Percentiles rank a stretch among this genome's conserved stretches.
phyloP scores from a whole-genome alignment of 352 stramenopile species.

The Blastocystis sp. region DNA sequence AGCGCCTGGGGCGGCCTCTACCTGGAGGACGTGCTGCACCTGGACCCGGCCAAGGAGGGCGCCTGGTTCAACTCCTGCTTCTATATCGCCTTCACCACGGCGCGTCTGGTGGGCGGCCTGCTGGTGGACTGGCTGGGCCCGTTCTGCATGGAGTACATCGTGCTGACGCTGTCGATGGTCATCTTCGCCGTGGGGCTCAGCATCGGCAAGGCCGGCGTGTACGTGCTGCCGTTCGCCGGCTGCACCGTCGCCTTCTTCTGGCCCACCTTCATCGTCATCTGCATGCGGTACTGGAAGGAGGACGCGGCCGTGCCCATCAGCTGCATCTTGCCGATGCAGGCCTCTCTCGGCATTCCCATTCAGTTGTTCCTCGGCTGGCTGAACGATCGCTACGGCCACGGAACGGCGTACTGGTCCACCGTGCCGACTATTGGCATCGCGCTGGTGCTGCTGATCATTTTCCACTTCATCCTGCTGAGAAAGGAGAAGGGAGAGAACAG shows the following conservation, averaged over 20 bases:
- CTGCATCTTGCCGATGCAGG: conserved; percentile 57
- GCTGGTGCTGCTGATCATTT: conserved; percentile 26
- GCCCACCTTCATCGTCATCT: conserved; percentile 63
- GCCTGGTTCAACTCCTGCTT: conserved; percentile 69
- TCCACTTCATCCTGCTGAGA: conserved; percentile 51
- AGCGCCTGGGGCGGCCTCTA: conserved; percentile 62
- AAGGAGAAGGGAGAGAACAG: conserved; percentile 61
- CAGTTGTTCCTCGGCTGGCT: conserved; percentile 61
- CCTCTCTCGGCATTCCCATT: conserved; percentile 29
- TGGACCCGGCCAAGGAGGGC: conserved; percentile 63
- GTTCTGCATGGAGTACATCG: conserved; percentile 41
- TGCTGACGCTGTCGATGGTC: conserved; percentile 21
- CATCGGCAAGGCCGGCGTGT: conserved; percentile 56
- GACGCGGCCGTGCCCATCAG: conserved; percentile 49
- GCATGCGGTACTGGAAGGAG: conserved; percentile 67
- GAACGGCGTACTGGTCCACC: conserved; percentile 50
- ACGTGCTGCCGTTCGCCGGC: conserved; percentile 51
- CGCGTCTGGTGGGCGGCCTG: conserved; percentile 47
- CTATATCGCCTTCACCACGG: conserved; percentile 56
- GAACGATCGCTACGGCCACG: conserved; percentile 41
- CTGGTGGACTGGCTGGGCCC: conserved; percentile 55
- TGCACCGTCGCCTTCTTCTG: conserved; percentile 63
- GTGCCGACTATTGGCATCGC: conserved; percentile 29
- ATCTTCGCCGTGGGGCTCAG: conserved; percentile 52
- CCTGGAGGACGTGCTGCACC: conserved; percentile 59